phyloP scores from a whole-genome alignment of 106 monocot species.

The Posidonia australis region DNA sequence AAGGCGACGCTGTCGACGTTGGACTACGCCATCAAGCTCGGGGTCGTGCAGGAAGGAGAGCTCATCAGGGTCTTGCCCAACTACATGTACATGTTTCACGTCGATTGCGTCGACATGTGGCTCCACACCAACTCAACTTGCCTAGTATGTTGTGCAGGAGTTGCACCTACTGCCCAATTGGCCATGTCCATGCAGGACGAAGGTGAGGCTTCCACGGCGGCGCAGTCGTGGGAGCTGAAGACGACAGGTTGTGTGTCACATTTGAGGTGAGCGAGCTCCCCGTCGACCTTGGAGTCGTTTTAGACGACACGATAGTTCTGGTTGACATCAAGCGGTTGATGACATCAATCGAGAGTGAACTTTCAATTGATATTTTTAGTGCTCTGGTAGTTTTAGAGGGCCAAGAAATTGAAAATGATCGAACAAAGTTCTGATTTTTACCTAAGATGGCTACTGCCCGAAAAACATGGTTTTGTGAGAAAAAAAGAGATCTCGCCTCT shows the following conservation, averaged over 20 bases:
- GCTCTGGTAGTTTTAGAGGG: too few relatives aligned
- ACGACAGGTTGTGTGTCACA: not conserved
- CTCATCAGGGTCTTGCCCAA: slow-evolving; percentile 23
- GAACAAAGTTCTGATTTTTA: too few relatives aligned
- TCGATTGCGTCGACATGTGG: slow-evolving; percentile 49
- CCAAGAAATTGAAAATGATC: not conserved
- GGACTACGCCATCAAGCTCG: slow-evolving; percentile 28
- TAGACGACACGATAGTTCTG: not conserved
- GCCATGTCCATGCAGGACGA: not conserved
- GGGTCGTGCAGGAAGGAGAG: slow-evolving; percentile 31
- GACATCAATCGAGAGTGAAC: too few relatives aligned
- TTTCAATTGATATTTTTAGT: too few relatives aligned
- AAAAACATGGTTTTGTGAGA: too few relatives aligned
- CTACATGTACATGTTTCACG: slow-evolving; percentile 40
- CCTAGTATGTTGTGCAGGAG: not conserved
- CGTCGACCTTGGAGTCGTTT: not conserved
- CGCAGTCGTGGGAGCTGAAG: not conserved
- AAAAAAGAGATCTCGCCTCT: too few relatives aligned
- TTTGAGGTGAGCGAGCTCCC: not conserved
- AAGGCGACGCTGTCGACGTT: too few relatives aligned
- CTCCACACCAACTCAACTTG: slow-evolving; percentile 34
- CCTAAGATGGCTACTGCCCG: too few relatives aligned
- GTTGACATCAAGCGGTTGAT: too few relatives aligned
- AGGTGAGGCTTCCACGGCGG: not conserved
- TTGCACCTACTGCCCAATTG: not conserved